Evolutionary conservation across 805 yeast genomes (phyloP).

Genomic region (Saccharomycopsis sp.): DNA sequence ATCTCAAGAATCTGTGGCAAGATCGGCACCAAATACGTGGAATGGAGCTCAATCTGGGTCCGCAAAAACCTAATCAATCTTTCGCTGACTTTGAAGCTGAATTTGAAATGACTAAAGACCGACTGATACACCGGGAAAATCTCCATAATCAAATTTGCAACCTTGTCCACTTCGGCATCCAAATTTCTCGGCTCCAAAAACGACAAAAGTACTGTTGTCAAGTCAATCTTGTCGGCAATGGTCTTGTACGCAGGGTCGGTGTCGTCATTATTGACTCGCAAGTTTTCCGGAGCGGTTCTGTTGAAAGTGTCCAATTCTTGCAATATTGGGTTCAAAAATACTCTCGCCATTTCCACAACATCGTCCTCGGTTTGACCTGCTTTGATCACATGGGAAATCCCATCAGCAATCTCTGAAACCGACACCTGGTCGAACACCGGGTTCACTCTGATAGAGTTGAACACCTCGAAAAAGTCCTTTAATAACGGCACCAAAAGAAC

Average conservation of each 20-base stretch:
- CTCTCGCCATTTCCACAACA: constrained; percentile 43
- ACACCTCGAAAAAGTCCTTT: constrained; percentile 69
- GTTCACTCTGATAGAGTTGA: constrained; percentile 42
- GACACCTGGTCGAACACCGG: constrained; percentile 52
- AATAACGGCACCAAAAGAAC: constrained; percentile 51
- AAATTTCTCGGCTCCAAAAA: constrained; percentile 39
- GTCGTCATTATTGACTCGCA: constrained; percentile 21
- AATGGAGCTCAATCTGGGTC: constrained; percentile 53
- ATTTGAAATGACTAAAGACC: constrained; percentile 47
- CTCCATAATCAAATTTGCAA: constrained; percentile 44
- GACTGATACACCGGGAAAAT: constrained; percentile 50
- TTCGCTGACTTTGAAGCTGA: constrained; percentile 59
- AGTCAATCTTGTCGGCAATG: constrained; percentile 68
- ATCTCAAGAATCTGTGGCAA: constrained; percentile 57
- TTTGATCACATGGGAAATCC: constrained; percentile 73
- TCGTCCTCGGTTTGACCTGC: constrained; percentile 44
- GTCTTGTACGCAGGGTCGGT: constrained; percentile 31
- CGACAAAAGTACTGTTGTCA: constrained; percentile 50
- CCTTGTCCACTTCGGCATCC: constrained; percentile 34
- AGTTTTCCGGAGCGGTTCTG: constrained; percentile 12
- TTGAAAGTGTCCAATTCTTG: constrained; percentile 32
- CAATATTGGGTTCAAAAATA: constrained; percentile 62
- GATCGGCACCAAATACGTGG: constrained; percentile 46
- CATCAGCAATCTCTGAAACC: constrained; percentile 75
- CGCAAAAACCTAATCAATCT: constrained; percentile 61